phyloP scores from a whole-genome alignment of 139 green algal genomes.

The Chlorella vulgaris region DNA sequence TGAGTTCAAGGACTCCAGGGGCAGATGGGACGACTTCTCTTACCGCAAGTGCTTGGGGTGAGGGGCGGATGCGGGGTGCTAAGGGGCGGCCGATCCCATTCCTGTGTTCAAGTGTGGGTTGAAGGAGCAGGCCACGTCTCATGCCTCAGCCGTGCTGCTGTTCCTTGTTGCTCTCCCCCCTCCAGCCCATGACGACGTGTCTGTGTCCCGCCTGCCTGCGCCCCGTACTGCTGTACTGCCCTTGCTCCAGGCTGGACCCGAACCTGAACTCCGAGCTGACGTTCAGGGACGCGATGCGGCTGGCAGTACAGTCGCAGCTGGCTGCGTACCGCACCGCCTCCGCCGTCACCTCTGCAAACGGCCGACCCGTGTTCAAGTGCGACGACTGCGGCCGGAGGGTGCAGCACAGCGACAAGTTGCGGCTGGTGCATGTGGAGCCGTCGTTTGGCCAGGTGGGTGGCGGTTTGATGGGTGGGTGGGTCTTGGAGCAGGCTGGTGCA shows the following conservation, averaged over 20 bases:
- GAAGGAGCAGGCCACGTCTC: not conserved
- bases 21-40: slow-evolving; percentile 5
- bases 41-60: slow-evolving; percentile 26
- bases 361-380: not conserved
- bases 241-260: not conserved
- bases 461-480: too few species aligned
- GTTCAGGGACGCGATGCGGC: slow-evolving; percentile 9
- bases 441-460: not conserved
- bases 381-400: slow-evolving; percentile 3
- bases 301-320: not conserved
- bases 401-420: not conserved
- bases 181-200: too few species aligned
- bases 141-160: not conserved
- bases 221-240: too few species aligned
- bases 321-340: not conserved
- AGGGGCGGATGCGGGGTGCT: too few species aligned
- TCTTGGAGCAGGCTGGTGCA: not conserved
- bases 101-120: too few species aligned
- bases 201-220: too few species aligned
- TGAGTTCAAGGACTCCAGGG: not conserved
- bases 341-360: not conserved
- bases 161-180: too few species aligned
- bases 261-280: not conserved
- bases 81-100: too few species aligned
- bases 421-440: slow-evolving; percentile 1